A percentile compares a stretch with the other conserved stretches of the same genome.
phyloP scores from a whole-genome alignment of 164 flowering plant genomes.

The Vitis riparia region DNA sequence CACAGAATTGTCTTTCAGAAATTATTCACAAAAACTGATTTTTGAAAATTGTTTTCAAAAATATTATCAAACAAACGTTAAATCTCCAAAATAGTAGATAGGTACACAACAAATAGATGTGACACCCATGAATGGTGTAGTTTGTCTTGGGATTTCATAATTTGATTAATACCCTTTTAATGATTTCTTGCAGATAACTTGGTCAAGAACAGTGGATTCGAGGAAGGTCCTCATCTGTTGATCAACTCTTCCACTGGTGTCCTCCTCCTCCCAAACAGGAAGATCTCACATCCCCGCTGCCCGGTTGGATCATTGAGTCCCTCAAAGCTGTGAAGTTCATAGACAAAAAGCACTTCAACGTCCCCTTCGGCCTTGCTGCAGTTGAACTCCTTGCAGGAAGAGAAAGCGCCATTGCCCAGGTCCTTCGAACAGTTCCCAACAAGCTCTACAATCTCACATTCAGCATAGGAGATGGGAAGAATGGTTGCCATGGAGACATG shows the following conservation, averaged over 20 bases:
- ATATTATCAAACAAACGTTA: no score
- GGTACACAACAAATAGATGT: not conserved
- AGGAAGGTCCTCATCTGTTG: constrained; percentile 72
- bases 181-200: constrained; percentile 51
- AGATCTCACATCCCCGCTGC: constrained; percentile 79
- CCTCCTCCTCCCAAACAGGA: constrained; percentile 74
- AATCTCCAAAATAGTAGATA: no score
- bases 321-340: constrained; percentile 88
- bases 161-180: not conserved
- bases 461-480: constrained; percentile 76
- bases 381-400: constrained; percentile 88
- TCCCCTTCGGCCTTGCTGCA: constrained; percentile 68
- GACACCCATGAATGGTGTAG: no score
- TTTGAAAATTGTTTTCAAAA: no score
- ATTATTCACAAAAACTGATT: no score
- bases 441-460: constrained; percentile 61
- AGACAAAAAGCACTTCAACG: constrained; percentile 69
- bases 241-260: constrained; percentile 69
- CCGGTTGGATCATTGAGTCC: constrained; percentile 93
- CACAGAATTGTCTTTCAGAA: no score
- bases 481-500: constrained; percentile 89
- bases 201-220: constrained; percentile 75
- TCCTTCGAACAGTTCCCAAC: constrained; percentile 61
- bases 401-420: constrained; percentile 88
- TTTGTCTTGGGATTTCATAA: not conserved